Evolutionary conservation across 2,329 filamentous ascomycete species (phyloP), one percentile per base, ranked within the genome.

Genomic region (Kalmusia sp.): DNA sequence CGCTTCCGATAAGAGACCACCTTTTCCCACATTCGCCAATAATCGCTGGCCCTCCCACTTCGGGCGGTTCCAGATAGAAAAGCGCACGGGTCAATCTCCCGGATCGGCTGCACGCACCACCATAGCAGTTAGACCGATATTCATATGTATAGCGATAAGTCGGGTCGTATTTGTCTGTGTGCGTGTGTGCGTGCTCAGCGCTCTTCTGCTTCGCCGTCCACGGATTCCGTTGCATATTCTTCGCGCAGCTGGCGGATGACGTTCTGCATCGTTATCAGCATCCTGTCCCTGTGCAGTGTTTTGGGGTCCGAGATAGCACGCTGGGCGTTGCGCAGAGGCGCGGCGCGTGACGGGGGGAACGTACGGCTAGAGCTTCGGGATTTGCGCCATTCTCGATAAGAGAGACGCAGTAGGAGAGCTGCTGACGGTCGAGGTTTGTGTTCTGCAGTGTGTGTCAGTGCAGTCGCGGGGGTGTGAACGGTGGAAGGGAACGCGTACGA

Each of bases 341-440:
- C 24, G 37, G n/a, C 31, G 11, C 19, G n/a, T 43, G 15, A 25
- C 21, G 15, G n/a, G 40, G 30, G 27, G 33, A 57, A 79, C 91
- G 70, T 83, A 98, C 95, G 21, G 93, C 93, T 27, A 99, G 80
- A 1, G 93, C 95, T 73, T 98, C 93, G 0, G 95, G 95, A 70
- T 96, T 96, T 25, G 98, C 92, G 12, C 95, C 95, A 70, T 96
- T 96, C 77, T 99, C 95, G 64, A 99, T 96, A 75, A 99, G 84
- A 49, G 92, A 96, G 55, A 98, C 93, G 76, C 95, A 99, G 58
- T 97, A 91, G 3, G 93, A 96, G 15, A 99, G 82, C 17, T 93
- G 92, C 49, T 92, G 89, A 27, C 93, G 87, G 75, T 97, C 93
- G 39, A 99, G 87, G 60, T 96, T 86, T 57, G 93, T 96, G 77